Evolutionary conservation across 202 grass and related monocot genomes (phyloP), one percentile per base, ranked within the genome.

Genomic region (Carex arenaria): DNA sequence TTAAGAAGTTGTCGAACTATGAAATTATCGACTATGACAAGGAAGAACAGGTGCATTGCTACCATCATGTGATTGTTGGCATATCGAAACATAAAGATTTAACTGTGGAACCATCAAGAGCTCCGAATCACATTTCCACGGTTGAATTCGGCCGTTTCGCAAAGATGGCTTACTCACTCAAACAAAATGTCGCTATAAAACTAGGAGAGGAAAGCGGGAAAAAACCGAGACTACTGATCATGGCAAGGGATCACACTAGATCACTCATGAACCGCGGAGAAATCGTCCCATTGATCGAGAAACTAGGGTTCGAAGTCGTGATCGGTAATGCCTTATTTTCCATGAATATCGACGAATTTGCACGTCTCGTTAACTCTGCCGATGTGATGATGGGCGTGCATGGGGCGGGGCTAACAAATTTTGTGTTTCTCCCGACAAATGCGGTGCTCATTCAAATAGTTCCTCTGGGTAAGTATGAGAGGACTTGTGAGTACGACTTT

Each of bases 311-410:
- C 2, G 89, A 93, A 22, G 89, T 92, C 3, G 86, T 90, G 67
- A 71, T 94, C 8, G 92, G 89, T 47, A 83, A 94, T 76, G 93
- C 90, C 52, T 85, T 85, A 9, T 87, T 90, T 71, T 86, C 57
- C 84, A 88, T 86, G 15, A 71, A 94, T 51, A 64, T 94, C 6
- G 38, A 72, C 71, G 79, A 85, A 60, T 92, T 94, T 26, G 74
- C 90, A 64, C 89, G 63, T 56, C 83, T 88, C 3, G 92, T 94
- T 10, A 92, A 94, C 60, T 89, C 93, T 0, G 93, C 88, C 0
- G 90, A 94, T 67, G 93, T 92, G 40, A 94, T 94, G 93, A 90
- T 94, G 86, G 93, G 93, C 2, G 90, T 94, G 56, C 93, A 94
- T 54, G 92, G 92, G 1, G 92, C 90, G 13, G 92, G 92, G 57